These are phyloP conservation scores for Exophiala mesophila DNA, from an alignment of 2,329 filamentous ascomycete species.

Conservation along the genomic window DNA sequence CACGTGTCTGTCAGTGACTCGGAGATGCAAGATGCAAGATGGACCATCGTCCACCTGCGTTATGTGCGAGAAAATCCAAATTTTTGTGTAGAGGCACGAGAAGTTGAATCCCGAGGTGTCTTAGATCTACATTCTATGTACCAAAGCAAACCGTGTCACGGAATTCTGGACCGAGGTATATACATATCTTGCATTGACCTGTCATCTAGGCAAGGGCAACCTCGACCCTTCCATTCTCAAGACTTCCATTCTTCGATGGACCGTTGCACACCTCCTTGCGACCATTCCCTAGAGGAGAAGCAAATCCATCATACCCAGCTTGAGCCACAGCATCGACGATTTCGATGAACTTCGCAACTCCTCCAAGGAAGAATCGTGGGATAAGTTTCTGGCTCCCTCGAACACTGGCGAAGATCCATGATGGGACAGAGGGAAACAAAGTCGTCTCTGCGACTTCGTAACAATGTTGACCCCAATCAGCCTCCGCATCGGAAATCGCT, in stretches of 20 bases:
- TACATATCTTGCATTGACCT: no score
- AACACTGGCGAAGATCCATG: conserved; percentile 49
- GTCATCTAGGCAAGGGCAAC: conserved; percentile 12
- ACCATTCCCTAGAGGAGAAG: conserved; percentile 13
- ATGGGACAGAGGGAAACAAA: conserved; percentile 31
- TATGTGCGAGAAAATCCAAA: no score
- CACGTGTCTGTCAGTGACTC: no score
- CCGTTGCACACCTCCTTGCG: conserved; percentile 14
- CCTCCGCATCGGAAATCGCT: conserved; percentile 41
- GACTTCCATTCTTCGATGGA: conserved; percentile 5
- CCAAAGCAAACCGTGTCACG: no score
- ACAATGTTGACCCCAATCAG: conserved; percentile 41
- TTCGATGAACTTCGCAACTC: conserved; percentile 9
- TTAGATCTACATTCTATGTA: no score
- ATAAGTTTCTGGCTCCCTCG: conserved; percentile 34
- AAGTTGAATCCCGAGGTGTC: no score
- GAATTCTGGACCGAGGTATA: no score
- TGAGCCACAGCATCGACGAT: conserved; percentile 6
- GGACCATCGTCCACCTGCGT: no score
- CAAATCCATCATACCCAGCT: conserved; percentile 17
- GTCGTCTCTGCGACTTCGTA: conserved; percentile 33
- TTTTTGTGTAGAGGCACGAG: no score
- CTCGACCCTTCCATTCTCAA: conserved; percentile 8
- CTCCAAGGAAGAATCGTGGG: conserved; percentile 13
- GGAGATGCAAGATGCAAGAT: no score